Evolutionary conservation across 176 grass and related monocot species (phyloP).

Genomic region (Avena sativa): DNA sequence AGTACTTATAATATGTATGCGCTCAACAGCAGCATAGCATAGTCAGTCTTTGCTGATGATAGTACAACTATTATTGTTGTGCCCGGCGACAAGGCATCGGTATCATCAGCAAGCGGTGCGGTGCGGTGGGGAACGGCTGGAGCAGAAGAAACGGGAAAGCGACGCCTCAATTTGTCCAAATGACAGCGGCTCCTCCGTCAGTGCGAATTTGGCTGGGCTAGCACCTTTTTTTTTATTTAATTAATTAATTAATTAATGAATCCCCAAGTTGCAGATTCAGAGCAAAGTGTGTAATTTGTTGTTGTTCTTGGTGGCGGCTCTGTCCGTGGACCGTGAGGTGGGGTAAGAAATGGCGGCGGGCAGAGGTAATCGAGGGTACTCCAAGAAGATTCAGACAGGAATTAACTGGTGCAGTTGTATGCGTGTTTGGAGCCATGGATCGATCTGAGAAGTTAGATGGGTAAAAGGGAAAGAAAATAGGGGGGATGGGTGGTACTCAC

Average conservation of each 20-base stretch:
- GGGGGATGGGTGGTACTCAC: constrained; percentile 22
- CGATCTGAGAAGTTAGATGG: neutral
- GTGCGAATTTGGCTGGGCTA: neutral
- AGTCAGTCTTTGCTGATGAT: too few species aligned
- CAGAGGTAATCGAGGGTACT: too few species aligned
- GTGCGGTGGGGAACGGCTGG: neutral
- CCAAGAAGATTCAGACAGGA: too few species aligned
- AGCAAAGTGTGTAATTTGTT: neutral
- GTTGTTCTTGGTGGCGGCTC: neutral
- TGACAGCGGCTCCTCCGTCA: neutral
- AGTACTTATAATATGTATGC: too few species aligned
- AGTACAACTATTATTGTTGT: too few species aligned
- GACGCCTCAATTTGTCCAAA: constrained; percentile 8
- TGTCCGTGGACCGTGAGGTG: too few species aligned
- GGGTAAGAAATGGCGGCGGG: too few species aligned
- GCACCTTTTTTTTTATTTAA: too few species aligned
- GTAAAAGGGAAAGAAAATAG: too few species aligned
- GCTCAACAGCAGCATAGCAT: too few species aligned
- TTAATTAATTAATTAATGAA: too few species aligned
- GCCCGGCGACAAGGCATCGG: constrained; percentile 27
- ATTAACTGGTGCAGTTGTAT: too few species aligned
- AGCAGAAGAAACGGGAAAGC: constrained; percentile 14
- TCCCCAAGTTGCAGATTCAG: neutral
- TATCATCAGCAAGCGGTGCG: neutral
- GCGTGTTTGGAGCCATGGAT: neutral